Conservation (phyloP, 2,329 filamentous ascomycete genomes). For the Leptographium procerum region DNA sequence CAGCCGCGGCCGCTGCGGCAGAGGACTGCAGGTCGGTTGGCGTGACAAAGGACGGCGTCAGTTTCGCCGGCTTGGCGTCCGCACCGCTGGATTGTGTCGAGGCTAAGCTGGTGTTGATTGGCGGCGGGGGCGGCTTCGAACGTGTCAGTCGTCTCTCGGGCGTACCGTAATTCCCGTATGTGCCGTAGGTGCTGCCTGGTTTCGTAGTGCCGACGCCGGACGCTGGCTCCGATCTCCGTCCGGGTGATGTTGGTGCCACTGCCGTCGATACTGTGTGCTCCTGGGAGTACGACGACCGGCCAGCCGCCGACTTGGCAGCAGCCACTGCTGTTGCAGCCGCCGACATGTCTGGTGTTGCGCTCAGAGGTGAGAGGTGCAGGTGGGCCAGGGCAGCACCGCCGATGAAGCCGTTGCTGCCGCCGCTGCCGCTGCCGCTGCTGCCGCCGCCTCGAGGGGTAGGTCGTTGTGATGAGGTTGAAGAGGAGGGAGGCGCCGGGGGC, state of each 20-base stretch:
- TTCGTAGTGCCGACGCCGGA: too few relatives aligned
- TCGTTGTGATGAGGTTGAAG: background rate
- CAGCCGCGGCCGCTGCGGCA: conserved; percentile 26
- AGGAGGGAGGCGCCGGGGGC: background rate
- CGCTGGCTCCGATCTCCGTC: background rate
- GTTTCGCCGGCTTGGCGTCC: conserved; percentile 13
- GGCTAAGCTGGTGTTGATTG: conserved; percentile 23
- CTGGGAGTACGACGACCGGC: too few relatives aligned
- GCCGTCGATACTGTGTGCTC: conserved; percentile 1
- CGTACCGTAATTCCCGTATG: background rate
- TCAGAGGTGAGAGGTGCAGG: conserved; percentile 24
- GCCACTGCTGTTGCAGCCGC: conserved; percentile 11
- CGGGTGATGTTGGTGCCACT: background rate
- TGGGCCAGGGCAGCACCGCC: conserved; percentile 44
- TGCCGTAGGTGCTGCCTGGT: background rate
- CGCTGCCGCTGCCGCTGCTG: too few relatives aligned
- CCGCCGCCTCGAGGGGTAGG: too few relatives aligned
- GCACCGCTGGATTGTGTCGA: conserved; percentile 14
- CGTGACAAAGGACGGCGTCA: conserved; percentile 33
- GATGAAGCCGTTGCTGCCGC: conserved; percentile 34
- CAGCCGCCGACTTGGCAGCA: conserved; percentile 7
- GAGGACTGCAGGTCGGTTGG: conserved; percentile 35
- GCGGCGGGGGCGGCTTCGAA: conserved; percentile 23
- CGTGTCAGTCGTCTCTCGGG: conserved; percentile 18
- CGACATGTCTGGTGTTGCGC: background rate